phyloP scores from a whole-genome alignment of 139 green algal genomes.

The Coccomyxa sp. region DNA sequence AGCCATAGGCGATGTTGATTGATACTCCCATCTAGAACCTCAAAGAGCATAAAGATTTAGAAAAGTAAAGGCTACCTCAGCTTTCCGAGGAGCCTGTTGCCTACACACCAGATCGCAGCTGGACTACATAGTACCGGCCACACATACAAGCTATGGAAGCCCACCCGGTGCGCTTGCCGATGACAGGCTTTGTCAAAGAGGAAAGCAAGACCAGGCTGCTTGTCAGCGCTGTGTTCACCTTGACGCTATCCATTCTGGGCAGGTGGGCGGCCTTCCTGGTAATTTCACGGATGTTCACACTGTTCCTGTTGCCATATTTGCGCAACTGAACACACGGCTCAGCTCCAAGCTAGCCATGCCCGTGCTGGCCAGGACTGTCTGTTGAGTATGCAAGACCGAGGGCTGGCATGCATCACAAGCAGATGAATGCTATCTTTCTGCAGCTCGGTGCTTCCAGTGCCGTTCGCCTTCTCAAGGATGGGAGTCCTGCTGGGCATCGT shows the following conservation, averaged over 20 bases:
- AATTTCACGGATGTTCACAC: background rate
- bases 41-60: too few relatives aligned
- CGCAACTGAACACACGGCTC: too few relatives aligned
- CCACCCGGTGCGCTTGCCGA: too few relatives aligned
- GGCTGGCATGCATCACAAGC: background rate
- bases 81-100: too few relatives aligned
- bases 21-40: too few relatives aligned
- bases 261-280: conserved; percentile 3
- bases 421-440: conserved; percentile 3
- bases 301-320: too few relatives aligned
- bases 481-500: conserved; percentile 51
- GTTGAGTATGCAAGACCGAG: conserved; percentile 5
- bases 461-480: conserved; percentile 66
- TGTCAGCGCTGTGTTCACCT: conserved; percentile 25
- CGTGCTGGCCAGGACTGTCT: background rate
- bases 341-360: background rate
- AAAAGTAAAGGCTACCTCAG: too few relatives aligned
- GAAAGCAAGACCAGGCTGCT: conserved; percentile 6
- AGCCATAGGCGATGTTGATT: too few relatives aligned
- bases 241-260: conserved; percentile 47
- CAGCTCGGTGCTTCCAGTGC: conserved; percentile 68
- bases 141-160: too few relatives aligned
- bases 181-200: background rate
- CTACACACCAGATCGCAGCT: too few relatives aligned
- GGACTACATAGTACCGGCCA: too few relatives aligned